Percentiles rank a stretch among this genome's conserved stretches.
Conservation (phyloP, 345 rosid genomes). For the Gossypium australe region DNA sequence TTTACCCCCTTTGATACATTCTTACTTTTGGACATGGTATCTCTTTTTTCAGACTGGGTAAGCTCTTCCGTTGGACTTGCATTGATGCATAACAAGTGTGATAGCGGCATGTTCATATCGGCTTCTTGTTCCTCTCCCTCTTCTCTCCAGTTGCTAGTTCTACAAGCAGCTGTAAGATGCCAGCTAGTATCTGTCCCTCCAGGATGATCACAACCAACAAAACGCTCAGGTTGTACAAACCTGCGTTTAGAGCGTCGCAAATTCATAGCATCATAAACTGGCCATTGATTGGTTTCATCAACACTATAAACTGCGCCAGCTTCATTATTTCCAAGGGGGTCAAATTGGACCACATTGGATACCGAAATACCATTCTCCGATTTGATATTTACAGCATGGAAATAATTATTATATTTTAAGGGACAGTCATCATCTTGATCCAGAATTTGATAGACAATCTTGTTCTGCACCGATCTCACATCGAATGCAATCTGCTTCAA, state of each 20-base stretch:
- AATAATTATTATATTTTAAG: slow-evolving; percentile 16
- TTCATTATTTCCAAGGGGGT: slow-evolving; percentile 23
- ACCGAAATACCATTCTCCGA: slow-evolving; percentile 39
- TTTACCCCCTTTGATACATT: slow-evolving; percentile 16
- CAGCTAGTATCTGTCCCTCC: slow-evolving; percentile 35
- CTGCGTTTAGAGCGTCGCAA: slow-evolving; percentile 75
- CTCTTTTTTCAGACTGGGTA: slow-evolving; percentile 18
- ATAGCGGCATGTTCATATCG: slow-evolving; percentile 53
- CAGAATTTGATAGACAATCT: slow-evolving; percentile 57
- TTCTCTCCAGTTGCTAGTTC: slow-evolving; percentile 36
- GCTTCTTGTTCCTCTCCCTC: slow-evolving; percentile 26
- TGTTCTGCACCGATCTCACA: slow-evolving; percentile 50
- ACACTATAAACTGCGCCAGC: slow-evolving; percentile 16
- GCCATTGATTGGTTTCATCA: slow-evolving; percentile 13
- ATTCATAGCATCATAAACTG: slow-evolving; percentile 36
- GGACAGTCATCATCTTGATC: slow-evolving; percentile 29
- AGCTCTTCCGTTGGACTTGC: slow-evolving; percentile 17
- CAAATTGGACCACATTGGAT: slow-evolving; percentile 36
- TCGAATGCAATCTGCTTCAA: slow-evolving; percentile 43
- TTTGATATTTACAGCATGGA: slow-evolving; percentile 42
- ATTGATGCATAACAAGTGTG: slow-evolving; percentile 30
- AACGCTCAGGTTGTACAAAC: slow-evolving; percentile 62
- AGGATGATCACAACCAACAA: slow-evolving; percentile 34
- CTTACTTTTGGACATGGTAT: slow-evolving; percentile 16
- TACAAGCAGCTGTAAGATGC: slow-evolving; percentile 42